Conservation (phyloP, 148 eudicot species). For the Silene latifolia region DNA sequence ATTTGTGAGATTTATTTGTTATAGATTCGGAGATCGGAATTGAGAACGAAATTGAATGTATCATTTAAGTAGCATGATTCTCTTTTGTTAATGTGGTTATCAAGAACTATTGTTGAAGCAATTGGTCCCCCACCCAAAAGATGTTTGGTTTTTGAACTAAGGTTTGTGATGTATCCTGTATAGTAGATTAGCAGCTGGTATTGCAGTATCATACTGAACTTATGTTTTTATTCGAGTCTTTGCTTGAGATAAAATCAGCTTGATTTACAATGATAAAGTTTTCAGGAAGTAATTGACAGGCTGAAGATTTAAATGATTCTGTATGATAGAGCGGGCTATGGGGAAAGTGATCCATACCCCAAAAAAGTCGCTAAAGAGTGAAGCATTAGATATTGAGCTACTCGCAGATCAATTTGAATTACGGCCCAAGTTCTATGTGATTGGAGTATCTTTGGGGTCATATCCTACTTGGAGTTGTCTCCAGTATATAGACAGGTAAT, state of each 20-base stretch:
- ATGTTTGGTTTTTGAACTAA: not conserved
- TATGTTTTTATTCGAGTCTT: not conserved
- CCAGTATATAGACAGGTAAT: slow-evolving; percentile 44
- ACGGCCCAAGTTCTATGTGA: slow-evolving; percentile 53
- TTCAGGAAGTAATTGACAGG: slow-evolving; percentile 51
- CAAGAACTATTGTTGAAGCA: not conserved
- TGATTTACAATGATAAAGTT: slow-evolving; percentile 35
- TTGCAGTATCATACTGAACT: not conserved
- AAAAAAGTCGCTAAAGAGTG: slow-evolving; percentile 46
- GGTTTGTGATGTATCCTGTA: no score
- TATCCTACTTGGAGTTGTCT: slow-evolving; percentile 60
- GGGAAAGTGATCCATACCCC: slow-evolving; percentile 71
- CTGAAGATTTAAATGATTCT: slow-evolving; percentile 48
- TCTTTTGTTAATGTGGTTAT: not conserved
- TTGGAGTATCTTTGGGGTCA: slow-evolving; percentile 60
- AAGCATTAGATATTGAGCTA: slow-evolving; percentile 58
- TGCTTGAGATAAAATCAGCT: slow-evolving; percentile 18
- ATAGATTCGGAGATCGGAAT: no score
- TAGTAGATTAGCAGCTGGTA: not conserved
- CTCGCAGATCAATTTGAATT: slow-evolving; percentile 56
- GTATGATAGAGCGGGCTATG: slow-evolving; percentile 68
- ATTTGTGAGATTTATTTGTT: no score
- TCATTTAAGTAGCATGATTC: no score
- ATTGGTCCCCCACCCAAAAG: slow-evolving; percentile 15
- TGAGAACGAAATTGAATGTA: no score